A percentile compares a stretch with the other conserved stretches of the same genome.
These are phyloP conservation scores for Colletotrichum noveboracense DNA, from an alignment of 2,329 filamentous ascomycete species.

Conservation along the genomic window DNA sequence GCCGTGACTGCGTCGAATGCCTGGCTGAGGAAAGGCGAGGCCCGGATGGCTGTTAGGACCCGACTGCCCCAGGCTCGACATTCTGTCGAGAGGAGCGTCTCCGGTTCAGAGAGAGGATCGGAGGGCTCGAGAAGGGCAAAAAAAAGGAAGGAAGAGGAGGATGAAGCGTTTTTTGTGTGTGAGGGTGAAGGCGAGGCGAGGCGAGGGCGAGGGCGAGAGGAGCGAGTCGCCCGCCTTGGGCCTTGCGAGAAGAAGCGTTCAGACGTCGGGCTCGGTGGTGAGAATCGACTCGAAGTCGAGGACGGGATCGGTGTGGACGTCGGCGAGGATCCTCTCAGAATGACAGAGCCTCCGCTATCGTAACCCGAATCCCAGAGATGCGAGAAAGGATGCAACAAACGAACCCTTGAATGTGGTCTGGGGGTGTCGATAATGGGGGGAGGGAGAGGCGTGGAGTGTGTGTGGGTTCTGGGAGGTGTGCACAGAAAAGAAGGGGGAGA, in stretches of 20 bases:
- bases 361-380: conserved; percentile 20
- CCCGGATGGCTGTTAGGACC: conserved; percentile 58
- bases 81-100: conserved; percentile 27
- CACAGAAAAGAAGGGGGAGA: conserved; percentile 27
- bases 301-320: background rate
- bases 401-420: conserved; percentile 27
- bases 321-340: background rate
- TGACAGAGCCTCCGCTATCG: conserved; percentile 20
- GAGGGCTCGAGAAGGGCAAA: background rate
- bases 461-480: conserved; percentile 32
- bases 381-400: conserved; percentile 22
- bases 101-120: background rate
- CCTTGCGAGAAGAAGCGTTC: background rate
- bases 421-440: conserved; percentile 47
- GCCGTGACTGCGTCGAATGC: conserved; percentile 47
- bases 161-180: background rate
- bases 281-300: background rate
- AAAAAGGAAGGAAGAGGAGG: background rate
- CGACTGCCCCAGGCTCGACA: conserved; percentile 55
- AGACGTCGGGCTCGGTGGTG: background rate
- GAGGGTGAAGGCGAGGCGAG: background rate
- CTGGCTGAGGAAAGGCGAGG: conserved; percentile 57
- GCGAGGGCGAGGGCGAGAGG: background rate
- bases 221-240: conserved; percentile 3
- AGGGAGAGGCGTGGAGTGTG: conserved; percentile 43